Conservation (phyloP, 371 early-diverging fungal species). For the Mucor saturninus region DNA sequence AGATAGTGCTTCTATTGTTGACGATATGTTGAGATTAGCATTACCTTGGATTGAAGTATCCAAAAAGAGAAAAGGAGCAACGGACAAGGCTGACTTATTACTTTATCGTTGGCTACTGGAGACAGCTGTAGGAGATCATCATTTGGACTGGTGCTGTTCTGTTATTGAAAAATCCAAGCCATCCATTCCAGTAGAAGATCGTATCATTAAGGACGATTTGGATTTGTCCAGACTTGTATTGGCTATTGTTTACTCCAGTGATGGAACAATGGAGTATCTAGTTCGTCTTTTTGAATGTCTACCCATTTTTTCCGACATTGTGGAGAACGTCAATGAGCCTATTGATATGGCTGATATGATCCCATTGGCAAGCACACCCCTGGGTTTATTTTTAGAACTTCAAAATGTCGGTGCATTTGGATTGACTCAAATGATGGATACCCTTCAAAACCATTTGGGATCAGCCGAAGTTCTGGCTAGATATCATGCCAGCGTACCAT, state of each 20-base stretch:
- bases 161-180: conserved; percentile 67
- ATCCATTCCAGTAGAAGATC: conserved; percentile 53
- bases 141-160: conserved; percentile 60
- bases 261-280: conserved; percentile 50
- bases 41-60: conserved; percentile 63
- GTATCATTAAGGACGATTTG: conserved; percentile 63
- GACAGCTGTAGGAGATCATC: conserved; percentile 27
- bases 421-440: conserved; percentile 65
- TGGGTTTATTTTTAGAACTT: conserved; percentile 48
- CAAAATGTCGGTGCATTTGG: conserved; percentile 51
- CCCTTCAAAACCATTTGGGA: conserved; percentile 66
- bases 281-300: conserved; percentile 64
- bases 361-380: conserved; percentile 22
- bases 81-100: conserved; percentile 30
- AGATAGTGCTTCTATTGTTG: conserved; percentile 44
- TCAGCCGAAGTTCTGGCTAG: conserved; percentile 68
- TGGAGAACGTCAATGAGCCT: conserved; percentile 18
- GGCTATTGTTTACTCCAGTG: conserved; percentile 58
- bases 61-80: conserved; percentile 23
- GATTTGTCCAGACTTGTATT: conserved; percentile 62
- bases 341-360: conserved; percentile 34
- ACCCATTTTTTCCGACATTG: conserved; percentile 62
- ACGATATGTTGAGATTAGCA: conserved; percentile 56
- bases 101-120: conserved; percentile 54
- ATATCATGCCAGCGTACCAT: conserved; percentile 63